Conservation (phyloP, 495 filamentous ascomycete species). For the Chaetomidium leptoderma region DNA sequence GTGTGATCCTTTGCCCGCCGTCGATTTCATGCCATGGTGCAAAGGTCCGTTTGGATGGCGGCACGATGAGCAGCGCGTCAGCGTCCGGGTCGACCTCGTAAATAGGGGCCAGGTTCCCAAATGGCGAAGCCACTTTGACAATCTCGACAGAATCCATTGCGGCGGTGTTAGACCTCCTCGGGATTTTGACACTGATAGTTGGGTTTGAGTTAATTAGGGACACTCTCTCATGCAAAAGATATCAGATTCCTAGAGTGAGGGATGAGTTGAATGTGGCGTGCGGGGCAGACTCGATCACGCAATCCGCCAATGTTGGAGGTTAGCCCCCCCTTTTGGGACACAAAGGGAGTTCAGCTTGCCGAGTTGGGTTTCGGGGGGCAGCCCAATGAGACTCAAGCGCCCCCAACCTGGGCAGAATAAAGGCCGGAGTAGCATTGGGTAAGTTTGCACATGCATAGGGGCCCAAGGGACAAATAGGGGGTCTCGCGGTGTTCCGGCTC, state of each 20-base stretch:
- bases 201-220: not conserved
- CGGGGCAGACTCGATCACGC: constrained; percentile 22
- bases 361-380: not conserved
- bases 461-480: too few species aligned
- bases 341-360: not conserved
- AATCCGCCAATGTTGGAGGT: constrained; percentile 8
- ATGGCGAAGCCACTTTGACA: constrained; percentile 26
- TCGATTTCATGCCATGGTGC: constrained; percentile 18
- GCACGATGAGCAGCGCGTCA: constrained; percentile 31
- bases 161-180: not conserved
- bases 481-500: too few species aligned
- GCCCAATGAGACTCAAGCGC: constrained; percentile 5
- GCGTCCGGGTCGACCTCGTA: constrained; percentile 35
- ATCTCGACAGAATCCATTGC: constrained; percentile 22
- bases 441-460: too few species aligned
- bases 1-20: not conserved
- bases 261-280: constrained; percentile 13
- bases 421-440: not conserved
- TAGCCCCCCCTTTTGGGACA: not conserved
- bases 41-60: constrained; percentile 8
- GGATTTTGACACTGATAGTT: not conserved
- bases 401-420: not conserved
- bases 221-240: too few species aligned
- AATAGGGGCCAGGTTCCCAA: constrained; percentile 27
- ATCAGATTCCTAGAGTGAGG: not conserved